Base-by-base conservation (phyloP, 345 rosid genomes). In the Bruguiera parviflora region DNA sequence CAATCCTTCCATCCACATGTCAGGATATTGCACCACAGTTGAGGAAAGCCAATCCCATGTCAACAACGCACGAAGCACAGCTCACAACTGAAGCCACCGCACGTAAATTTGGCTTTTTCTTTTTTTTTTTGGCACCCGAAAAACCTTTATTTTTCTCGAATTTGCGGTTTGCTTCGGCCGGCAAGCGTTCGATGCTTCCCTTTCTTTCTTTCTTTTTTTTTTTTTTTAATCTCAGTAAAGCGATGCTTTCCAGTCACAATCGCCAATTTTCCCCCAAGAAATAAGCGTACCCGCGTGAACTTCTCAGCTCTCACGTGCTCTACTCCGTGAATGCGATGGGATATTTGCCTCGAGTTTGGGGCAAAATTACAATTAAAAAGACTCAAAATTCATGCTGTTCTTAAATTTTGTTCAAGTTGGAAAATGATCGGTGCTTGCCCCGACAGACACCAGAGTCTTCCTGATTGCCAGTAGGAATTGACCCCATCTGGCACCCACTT, bases 291-390 rank as follows among this genome's bases (percentile, higher is more conserved):
- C 28, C 25, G 28, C 31, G 67, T 49, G 57, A 64, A 8, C 37
- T 64, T 47, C 57, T 64, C 39, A 8, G 32, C 18, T 64, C 57
- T 47, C 57, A 27, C 67, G 27, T 47, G 67, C 24, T 47, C n/a
- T 3, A 7, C 21, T 9, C 8, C 46, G 10, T 64, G 33, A 11
- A 7, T 21, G 27, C 15, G 59, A 21, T 15, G 7, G 0, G 59
- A 56, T 22, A 29, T 8, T 22, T 56, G 13, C 59, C 6, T 56
- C 5, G 0, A 24, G 28, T 3, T 56, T 15, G 28, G 28, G 5
- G 28, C 16, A 56, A 56, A 22, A 3, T 10, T 7, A 43, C 18
- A 9, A 16, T 55, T 55, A 2, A 22, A 56, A 9, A 22, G 58
- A 9, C 46, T 39, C 46, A 10, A 39, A 55, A 21, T 21, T 55